A percentile compares a stretch with the other conserved stretches of the same genome.
Conservation (phyloP, 2,329 filamentous ascomycete species). For the Sodiomyces alkalinus region DNA sequence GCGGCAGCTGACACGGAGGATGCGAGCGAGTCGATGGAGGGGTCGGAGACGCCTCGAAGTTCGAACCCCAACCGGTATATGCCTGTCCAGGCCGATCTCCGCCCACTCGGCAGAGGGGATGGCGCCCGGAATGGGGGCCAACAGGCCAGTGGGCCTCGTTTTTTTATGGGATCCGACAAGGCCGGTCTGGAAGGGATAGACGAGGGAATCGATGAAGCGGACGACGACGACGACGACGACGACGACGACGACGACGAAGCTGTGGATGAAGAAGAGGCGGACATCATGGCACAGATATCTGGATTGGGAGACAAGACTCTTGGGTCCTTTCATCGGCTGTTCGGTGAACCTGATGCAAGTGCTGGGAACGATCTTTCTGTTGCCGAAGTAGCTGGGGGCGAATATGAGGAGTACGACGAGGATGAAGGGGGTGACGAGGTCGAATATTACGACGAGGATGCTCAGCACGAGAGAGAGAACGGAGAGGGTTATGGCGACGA, state of each 20-base stretch:
- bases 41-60: too few species aligned
- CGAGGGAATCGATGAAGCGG: conserved; percentile 16
- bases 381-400: conserved; percentile 9
- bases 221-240: conserved; percentile 15
- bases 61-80: conserved; percentile 2
- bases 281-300: not conserved
- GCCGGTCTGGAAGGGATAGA: too few species aligned
- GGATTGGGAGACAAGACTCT: not conserved
- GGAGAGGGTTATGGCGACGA: not conserved
- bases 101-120: conserved; percentile 5
- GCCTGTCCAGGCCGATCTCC: conserved; percentile 3
- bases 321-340: not conserved
- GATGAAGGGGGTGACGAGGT: conserved; percentile 10
- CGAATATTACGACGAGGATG: not conserved
- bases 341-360: conserved; percentile 7
- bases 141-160: conserved; percentile 16
- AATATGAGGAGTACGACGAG: conserved; percentile 6
- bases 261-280: conserved; percentile 4
- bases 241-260: conserved; percentile 10
- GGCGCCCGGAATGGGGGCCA: conserved; percentile 12
- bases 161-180: too few species aligned
- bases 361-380: conserved; percentile 6
- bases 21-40: not conserved
- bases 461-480: not conserved
- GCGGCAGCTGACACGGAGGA: conserved; percentile 3